Evolutionary conservation across 805 yeast species (phyloP).

Genomic region (Lipomyces japonicus): DNA sequence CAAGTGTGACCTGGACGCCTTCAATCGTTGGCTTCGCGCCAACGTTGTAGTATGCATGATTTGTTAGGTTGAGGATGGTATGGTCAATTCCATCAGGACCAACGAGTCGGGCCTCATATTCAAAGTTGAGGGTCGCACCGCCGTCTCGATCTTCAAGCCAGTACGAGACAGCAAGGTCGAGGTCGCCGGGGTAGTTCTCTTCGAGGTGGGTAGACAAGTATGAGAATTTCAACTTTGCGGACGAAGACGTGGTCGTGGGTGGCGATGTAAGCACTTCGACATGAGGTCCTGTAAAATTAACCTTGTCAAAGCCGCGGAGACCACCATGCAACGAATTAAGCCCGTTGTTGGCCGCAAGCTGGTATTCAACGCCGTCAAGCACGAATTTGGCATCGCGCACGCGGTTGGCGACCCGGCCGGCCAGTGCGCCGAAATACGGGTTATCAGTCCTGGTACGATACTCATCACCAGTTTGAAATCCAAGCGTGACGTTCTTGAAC

Average conservation of each 20-base stretch:
- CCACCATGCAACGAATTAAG: constrained; percentile 55
- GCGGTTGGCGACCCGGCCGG: constrained; percentile 65
- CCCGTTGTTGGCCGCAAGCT: constrained; percentile 45
- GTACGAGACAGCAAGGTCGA: constrained; percentile 48
- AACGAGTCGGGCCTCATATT: constrained; percentile 45
- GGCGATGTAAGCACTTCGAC: constrained; percentile 37
- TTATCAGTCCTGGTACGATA: constrained; percentile 37
- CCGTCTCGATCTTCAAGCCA: constrained; percentile 38
- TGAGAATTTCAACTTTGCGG: constrained; percentile 39
- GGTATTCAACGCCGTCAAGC: constrained; percentile 43
- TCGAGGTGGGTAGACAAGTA: constrained; percentile 47
- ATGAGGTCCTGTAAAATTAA: constrained; percentile 54
- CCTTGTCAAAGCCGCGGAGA: constrained; percentile 48
- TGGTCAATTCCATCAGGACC: constrained; percentile 38
- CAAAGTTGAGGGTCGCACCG: constrained; percentile 45
- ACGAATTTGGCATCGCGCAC: constrained; percentile 45
- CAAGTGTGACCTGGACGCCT: constrained; percentile 42
- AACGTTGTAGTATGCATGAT: constrained; percentile 58
- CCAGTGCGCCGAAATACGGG: constrained; percentile 60
- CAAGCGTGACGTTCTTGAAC: constrained; percentile 16
- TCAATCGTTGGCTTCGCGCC: constrained; percentile 37
- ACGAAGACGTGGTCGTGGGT: constrained; percentile 36
- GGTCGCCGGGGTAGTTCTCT: constrained; percentile 60
- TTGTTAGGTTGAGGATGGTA: constrained; percentile 56
- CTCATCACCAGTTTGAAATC: constrained; percentile 21